These are phyloP conservation scores for Paraphoma chrysanthemicola DNA, from an alignment of 2,329 filamentous ascomycete genomes.

Conservation along the genomic window DNA sequence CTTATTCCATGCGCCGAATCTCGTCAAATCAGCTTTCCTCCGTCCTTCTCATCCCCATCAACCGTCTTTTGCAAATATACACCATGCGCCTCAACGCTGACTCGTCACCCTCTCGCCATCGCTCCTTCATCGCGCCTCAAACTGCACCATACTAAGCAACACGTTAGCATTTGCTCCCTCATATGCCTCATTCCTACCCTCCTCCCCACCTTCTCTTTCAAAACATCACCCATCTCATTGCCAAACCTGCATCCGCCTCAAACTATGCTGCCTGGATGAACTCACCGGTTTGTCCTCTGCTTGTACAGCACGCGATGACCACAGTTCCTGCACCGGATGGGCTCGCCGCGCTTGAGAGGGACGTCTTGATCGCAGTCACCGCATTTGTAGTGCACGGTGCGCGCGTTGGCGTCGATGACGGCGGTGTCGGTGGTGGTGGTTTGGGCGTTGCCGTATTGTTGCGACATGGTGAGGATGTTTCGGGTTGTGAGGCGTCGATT, in stretches of 20 bases:
- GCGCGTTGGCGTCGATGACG: slow-evolving; percentile 48
- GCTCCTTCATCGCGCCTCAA: slow-evolving; percentile 78
- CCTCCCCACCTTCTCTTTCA: not conserved
- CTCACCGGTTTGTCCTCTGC: slow-evolving; percentile 94
- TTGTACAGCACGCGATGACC: slow-evolving; percentile 97
- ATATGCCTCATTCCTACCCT: not conserved
- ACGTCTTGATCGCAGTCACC: slow-evolving; percentile 85
- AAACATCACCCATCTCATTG: not conserved
- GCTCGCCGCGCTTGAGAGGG: slow-evolving; percentile 76
- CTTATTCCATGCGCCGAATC: not conserved
- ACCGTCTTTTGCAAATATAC: too few relatives aligned
- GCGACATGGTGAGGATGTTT: slow-evolving; percentile 1
- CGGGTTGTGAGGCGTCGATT: not conserved
- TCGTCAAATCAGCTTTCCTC: too few relatives aligned
- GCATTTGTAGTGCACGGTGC: slow-evolving; percentile 64
- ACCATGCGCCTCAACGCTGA: not conserved
- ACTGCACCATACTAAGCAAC: slow-evolving; percentile 83
- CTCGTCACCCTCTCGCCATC: not conserved
- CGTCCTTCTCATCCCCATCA: too few relatives aligned
- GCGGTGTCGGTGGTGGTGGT: slow-evolving; percentile 1
- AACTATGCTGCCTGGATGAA: slow-evolving; percentile 12
- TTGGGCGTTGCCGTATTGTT: not conserved
- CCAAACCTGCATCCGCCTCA: not conserved
- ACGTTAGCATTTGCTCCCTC: slow-evolving; percentile 17
- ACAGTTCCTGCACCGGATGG: slow-evolving; percentile 89